Percentiles rank a stretch among this genome's conserved stretches.
Conservation (phyloP, 1,139 yeast genomes). For the Hemisphaericaspora xylanilytica region DNA sequence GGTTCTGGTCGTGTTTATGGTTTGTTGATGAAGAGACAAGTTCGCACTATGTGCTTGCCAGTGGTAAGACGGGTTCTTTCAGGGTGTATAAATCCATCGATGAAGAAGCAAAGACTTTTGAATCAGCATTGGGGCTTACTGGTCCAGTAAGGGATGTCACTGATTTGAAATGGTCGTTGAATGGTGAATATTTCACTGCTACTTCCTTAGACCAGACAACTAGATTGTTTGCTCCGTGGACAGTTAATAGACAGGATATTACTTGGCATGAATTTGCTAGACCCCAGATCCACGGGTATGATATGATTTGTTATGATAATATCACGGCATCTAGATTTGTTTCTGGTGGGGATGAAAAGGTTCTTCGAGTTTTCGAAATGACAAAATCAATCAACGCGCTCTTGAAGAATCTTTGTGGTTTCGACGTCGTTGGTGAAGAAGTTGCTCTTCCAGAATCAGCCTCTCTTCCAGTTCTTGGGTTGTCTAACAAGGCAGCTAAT, state of each 20-base stretch:
- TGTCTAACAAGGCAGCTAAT: conserved; percentile 84
- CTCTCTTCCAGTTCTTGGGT: conserved; percentile 86
- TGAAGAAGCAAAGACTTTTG: conserved; percentile 43
- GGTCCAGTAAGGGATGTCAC: conserved; percentile 78
- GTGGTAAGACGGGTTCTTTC: conserved; percentile 92
- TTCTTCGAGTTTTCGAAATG: conserved; percentile 82
- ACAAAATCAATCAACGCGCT: conserved; percentile 76
- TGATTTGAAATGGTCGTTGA: conserved; percentile 74
- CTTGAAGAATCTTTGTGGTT: conserved; percentile 53
- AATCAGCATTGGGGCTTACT: conserved; percentile 59
- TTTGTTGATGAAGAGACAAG: conserved; percentile 39
- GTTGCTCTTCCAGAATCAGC: conserved; percentile 68
- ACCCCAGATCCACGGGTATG: conserved; percentile 98
- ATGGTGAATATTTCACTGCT: conserved; percentile 66
- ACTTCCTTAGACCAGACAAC: conserved; percentile 94
- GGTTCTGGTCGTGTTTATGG: conserved; percentile 93
- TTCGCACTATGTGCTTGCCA: conserved; percentile 60
- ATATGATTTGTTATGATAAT: conserved; percentile 81
- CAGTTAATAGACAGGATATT: conserved; percentile 21
- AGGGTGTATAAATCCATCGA: conserved; percentile 61
- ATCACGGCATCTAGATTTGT: conserved; percentile 65
- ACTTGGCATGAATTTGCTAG: conserved; percentile 92
- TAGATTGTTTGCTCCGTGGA: conserved; percentile 71
- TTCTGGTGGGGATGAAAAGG: conserved; percentile 96
- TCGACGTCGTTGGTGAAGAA: conserved; percentile 26